Conservation (phyloP, 192 early-diverging fungal species). For the Podila epigama region DNA sequence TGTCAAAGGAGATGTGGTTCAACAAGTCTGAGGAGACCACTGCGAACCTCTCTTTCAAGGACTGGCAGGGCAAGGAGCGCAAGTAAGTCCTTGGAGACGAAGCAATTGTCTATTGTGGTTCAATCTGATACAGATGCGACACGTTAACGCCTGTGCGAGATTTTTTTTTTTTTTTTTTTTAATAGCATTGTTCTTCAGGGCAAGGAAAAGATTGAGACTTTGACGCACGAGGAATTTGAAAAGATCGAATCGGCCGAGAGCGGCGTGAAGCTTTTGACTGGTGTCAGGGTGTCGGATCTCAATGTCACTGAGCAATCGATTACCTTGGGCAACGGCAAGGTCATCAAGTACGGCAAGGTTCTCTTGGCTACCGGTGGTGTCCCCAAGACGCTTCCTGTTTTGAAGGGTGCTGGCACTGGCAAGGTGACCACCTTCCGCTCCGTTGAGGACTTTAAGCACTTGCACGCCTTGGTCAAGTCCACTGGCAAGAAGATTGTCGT, state of each 20-base stretch:
- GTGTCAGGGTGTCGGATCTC: conserved; percentile 54
- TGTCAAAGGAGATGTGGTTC: conserved; percentile 75
- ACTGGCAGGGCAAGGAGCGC: conserved; percentile 67
- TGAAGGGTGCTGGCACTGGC: conserved; percentile 24
- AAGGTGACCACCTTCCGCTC: conserved; percentile 65
- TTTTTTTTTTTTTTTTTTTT: not conserved
- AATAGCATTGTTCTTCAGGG: conserved; percentile 53
- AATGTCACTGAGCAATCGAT: conserved; percentile 61
- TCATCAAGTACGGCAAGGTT: conserved; percentile 59
- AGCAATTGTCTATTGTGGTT: not conserved
- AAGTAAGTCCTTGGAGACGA: conserved; percentile 43
- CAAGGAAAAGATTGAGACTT: conserved; percentile 46
- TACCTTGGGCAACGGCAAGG: conserved; percentile 55
- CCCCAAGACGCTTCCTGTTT: conserved; percentile 57
- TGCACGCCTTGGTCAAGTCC: conserved; percentile 45
- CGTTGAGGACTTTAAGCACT: conserved; percentile 59
- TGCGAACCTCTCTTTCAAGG: conserved; percentile 57
- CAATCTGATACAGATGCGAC: not conserved
- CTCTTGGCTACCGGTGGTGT: conserved; percentile 69
- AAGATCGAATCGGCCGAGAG: conserved; percentile 50
- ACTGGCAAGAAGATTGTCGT: conserved; percentile 59
- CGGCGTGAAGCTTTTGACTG: conserved; percentile 54
- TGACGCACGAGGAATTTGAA: conserved; percentile 50
- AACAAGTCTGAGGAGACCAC: conserved; percentile 50
- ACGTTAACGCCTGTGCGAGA: too few relatives aligned